Evolutionary conservation across 192 early-diverging fungal species (phyloP), one percentile per base, ranked within the genome.

Genomic region (Entomortierella beljakovae): DNA sequence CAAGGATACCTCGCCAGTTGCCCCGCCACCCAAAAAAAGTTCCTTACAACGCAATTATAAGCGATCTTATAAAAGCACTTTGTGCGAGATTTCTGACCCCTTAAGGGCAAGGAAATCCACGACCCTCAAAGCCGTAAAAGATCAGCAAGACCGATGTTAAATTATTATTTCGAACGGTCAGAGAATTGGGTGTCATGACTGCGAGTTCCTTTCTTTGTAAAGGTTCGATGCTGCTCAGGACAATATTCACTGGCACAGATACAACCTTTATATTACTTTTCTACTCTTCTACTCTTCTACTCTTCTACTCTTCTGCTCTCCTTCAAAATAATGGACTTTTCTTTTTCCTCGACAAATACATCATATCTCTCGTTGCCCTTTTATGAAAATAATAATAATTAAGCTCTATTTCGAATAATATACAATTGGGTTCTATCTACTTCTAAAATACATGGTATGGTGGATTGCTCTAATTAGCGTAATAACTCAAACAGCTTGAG

Each of bases 61-160:
- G 75, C 60, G 67, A 64, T 70, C 75, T 79, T 70, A 69, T 79
- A 79, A 79, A 79, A 79, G 75, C 75, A 79, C 75, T 70, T 68
- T 79, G 75, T 57, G 63, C 62, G 75, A 79, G 75, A 79, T 79
- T 79, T 48, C 37, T 35, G n/a, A 18, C 38, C 56, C 57, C 34
- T 43, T 46, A 31, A 23, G 51, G 63, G 57, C 67, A 48, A 62
- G 33, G 66, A 49, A 79, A 79, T 79, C 75, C 35, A 79, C 66
- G 75, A 79, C 75, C 67, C 48, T 79, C 75, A 70, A 70, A 70
- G 75, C 75, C 75, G 75, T 79, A 79, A 79, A 70, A 65, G 75
- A 79, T 69, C 61, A 65, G 60, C 75, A 53, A 76, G 75, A 79
- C 68, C 22, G 60, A 68, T 57, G 75, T 70, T 64, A 65, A 60